A percentile compares a stretch with the other conserved stretches of the same genome.
phyloP scores from a whole-genome alignment of 768 basidiomycete species.

The Russula earlei region DNA sequence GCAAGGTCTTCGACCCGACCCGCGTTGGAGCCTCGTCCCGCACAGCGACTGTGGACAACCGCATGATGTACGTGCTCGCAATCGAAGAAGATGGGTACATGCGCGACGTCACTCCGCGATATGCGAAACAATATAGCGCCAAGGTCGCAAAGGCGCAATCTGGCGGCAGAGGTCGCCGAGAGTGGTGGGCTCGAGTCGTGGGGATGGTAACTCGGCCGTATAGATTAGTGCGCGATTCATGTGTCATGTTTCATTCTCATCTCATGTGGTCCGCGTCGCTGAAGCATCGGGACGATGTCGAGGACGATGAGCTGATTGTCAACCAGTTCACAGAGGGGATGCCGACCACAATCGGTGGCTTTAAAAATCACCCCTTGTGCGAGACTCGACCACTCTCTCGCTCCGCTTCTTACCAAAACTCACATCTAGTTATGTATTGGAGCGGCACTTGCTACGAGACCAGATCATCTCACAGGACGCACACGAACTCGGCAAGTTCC shows the following conservation, averaged over 20 bases:
- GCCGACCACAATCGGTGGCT: constrained; percentile 83
- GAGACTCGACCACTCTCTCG: constrained; percentile 22
- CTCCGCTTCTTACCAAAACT: not conserved
- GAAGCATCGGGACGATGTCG: constrained; percentile 85
- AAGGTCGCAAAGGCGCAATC: constrained; percentile 77
- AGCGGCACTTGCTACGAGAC: constrained; percentile 79
- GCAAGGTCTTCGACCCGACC: constrained; percentile 68
- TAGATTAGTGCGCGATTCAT: constrained; percentile 47
- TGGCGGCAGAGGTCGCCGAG: constrained; percentile 52
- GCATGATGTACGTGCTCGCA: constrained; percentile 88
- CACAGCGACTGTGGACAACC: constrained; percentile 46
- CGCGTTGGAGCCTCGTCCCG: constrained; percentile 15
- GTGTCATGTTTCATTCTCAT: constrained; percentile 19
- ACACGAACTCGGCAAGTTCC: constrained; percentile 78
- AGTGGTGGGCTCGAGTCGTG: constrained; percentile 82
- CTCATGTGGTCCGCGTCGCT: constrained; percentile 3
- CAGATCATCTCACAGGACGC: constrained; percentile 74
- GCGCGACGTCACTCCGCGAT: constrained; percentile 85
- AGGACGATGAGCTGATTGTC: constrained; percentile 78
- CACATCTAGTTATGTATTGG: constrained; percentile 60
- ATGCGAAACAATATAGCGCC: constrained; percentile 71
- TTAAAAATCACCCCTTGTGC: constrained; percentile 92
- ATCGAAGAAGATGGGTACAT: constrained; percentile 93
- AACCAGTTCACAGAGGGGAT: constrained; percentile 82
- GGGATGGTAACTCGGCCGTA: constrained; percentile 61